Percentiles rank a stretch among this genome's conserved stretches.
Evolutionary conservation across 2,329 filamentous ascomycete genomes (phyloP).

Genomic region (Penicillium psychrosexuale): DNA sequence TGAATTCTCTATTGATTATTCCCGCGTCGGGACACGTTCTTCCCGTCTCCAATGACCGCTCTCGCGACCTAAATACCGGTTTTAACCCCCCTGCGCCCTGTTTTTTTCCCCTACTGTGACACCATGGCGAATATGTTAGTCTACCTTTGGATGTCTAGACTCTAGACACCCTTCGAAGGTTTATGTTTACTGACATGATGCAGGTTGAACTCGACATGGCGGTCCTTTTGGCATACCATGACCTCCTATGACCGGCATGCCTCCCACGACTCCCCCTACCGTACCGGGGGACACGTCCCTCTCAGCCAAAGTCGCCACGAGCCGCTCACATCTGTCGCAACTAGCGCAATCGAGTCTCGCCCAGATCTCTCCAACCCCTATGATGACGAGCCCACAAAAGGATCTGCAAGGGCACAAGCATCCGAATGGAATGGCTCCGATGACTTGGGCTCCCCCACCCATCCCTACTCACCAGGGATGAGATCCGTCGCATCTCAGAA

Average conservation of each 20-base stretch:
- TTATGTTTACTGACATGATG: conserved; percentile 8
- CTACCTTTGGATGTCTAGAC: not conserved
- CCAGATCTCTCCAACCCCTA: conserved; percentile 78
- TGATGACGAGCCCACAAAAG: conserved; percentile 64
- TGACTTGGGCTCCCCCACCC: conserved; percentile 55
- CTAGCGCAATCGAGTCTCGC: conserved; percentile 79
- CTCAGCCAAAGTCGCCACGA: conserved; percentile 77
- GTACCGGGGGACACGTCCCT: conserved; percentile 84
- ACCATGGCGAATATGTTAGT: conserved; percentile 26
- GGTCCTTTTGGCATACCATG: conserved; percentile 93
- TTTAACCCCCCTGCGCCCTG: conserved; percentile 1
- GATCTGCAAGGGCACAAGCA: conserved; percentile 54
- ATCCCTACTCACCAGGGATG: conserved; percentile 87
- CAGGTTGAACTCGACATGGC: conserved; percentile 70
- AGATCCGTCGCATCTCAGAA: conserved; percentile 70
- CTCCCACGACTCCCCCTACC: conserved; percentile 86
- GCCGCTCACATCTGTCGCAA: conserved; percentile 82
- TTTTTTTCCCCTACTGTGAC: conserved; percentile 1
- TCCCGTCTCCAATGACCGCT: not conserved
- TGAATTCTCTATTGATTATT: not conserved
- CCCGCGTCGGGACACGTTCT: not conserved
- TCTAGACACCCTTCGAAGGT: not conserved
- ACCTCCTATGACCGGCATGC: conserved; percentile 80
- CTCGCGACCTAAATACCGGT: not conserved
- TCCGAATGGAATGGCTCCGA: conserved; percentile 61